Base-by-base conservation (phyloP, 805 yeast genomes). In the Metschnikowia drakensbergensis region DNA sequence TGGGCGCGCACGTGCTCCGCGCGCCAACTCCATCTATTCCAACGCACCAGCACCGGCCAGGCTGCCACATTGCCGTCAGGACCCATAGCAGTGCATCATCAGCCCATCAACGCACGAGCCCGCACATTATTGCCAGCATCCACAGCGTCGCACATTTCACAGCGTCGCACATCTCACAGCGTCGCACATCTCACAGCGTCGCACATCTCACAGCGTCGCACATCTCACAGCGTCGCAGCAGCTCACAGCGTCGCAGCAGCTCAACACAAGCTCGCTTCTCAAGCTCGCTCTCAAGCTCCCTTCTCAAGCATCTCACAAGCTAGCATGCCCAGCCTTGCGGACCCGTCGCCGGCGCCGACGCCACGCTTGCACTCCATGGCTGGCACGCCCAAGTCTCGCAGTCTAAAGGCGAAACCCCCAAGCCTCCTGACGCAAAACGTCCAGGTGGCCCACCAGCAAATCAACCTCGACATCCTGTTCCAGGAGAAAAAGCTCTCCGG, bases 361-460 rank as follows among this genome's bases (percentile, higher is more conserved):
- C 60, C 60, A 2, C 50, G 54, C 29, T 25, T 45, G 41, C 13
- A 48, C 48, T 7, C 52, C 48, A 10, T 40, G 28, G 41, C 37
- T 46, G 54, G 55, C 10, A 55, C 58, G 0, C 60, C 60, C 9
- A 42, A 42, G 22, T 37, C 55, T n/a, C 30, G 51, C 8, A 25
- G 25, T 23, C 46, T 4, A 38, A 37, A 49, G n/a, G 37, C 50
- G 9, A 46, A 48, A 23, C 49, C 43, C 3, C 51, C 48, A 25
- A 37, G 30, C 26, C 54, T 68, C 10, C 67, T 57, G 65, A 58
- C 66, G 8, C 84, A 79, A 52, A 62, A 65, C n/a, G 82, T 87
- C 63, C 82, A 79, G 58, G 78, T 92, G 23, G 90, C 92, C 4
- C 96, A 90, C 64, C 97, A 92, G 65, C 79, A 86, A 55, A 86